These are phyloP conservation scores for Cutaneotrichosporon sp. DNA, from an alignment of 1,284 basidiomycete species.

Conservation along the genomic window DNA sequence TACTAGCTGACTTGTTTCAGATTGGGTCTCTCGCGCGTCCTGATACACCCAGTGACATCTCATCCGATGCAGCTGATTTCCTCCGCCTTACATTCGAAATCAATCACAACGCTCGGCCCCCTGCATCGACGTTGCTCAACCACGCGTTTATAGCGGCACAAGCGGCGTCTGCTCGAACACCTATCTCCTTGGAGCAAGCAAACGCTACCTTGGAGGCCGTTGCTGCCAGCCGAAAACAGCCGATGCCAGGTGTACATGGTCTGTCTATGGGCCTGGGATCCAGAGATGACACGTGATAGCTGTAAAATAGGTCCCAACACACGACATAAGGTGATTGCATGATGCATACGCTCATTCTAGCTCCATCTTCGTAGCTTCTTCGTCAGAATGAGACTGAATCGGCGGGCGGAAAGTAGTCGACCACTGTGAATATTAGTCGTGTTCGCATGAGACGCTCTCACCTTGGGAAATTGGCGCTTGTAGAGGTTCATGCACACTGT, in stretches of 20 bases:
- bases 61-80: conserved; percentile 76
- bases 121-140: conserved; percentile 67
- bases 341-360: neutral
- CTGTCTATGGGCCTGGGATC: conserved; percentile 1
- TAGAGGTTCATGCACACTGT: conserved; percentile 86
- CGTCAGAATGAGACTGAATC: neutral
- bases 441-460: neutral
- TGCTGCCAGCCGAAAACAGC: conserved; percentile 9
- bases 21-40: conserved; percentile 83
- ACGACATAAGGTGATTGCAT: no score
- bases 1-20: conserved; percentile 49
- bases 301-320: neutral
- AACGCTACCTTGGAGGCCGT: conserved; percentile 14
- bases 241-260: conserved; percentile 1
- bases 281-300: neutral
- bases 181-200: conserved; percentile 15
- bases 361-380: neutral
- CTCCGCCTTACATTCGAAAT: conserved; percentile 78
- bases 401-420: conserved; percentile 23
- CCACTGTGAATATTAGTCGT: no score
- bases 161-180: neutral
- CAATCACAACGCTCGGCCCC: conserved; percentile 73
- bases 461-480: conserved; percentile 80
- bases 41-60: conserved; percentile 79
- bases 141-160: conserved; percentile 62